phyloP scores from a whole-genome alignment of 1,284 basidiomycete species.

The Ceratobasidium sp. region DNA sequence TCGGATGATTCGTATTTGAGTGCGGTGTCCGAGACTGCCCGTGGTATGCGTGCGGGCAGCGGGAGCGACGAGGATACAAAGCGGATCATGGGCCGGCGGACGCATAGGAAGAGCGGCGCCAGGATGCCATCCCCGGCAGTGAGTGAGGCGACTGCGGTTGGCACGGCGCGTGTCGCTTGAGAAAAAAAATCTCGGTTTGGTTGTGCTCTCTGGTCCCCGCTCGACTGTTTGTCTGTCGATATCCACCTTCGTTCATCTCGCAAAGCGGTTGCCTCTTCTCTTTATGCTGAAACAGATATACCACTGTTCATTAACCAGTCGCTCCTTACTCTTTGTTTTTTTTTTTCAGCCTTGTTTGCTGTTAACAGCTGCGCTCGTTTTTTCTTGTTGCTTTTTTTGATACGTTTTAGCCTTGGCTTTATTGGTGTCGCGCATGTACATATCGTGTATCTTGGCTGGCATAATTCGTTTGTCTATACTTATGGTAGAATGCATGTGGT shows the following conservation, averaged over 20 bases:
- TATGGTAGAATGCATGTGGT: conserved; percentile 17
- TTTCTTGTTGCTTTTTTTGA: conserved; percentile 9
- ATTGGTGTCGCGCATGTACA: conserved; percentile 38
- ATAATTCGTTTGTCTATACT: conserved; percentile 36
- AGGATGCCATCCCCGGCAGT: conserved; percentile 29
- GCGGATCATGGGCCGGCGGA: neutral
- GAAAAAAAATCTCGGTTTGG: neutral
- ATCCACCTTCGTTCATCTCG: conserved; percentile 22
- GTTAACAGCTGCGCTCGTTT: conserved; percentile 29
- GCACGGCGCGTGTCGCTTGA: conserved; percentile 15
- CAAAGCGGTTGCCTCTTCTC: conserved; percentile 6
- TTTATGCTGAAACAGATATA: conserved; percentile 31
- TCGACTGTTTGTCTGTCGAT: neutral
- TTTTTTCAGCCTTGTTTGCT: conserved; percentile 8
- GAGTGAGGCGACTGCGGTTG: conserved; percentile 34
- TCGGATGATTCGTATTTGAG: conserved; percentile 45
- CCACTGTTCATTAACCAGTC: conserved; percentile 21
- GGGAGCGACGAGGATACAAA: conserved; percentile 10
- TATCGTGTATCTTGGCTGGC: conserved; percentile 18
- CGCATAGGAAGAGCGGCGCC: neutral
- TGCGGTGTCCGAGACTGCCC: conserved; percentile 36
- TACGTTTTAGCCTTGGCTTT: conserved; percentile 10
- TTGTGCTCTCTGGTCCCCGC: neutral
- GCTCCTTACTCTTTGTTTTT: conserved; percentile 19
- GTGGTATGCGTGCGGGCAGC: conserved; percentile 7